phyloP scores from a whole-genome alignment of 2,329 filamentous ascomycete genomes.

The Cordyceps militaris region DNA sequence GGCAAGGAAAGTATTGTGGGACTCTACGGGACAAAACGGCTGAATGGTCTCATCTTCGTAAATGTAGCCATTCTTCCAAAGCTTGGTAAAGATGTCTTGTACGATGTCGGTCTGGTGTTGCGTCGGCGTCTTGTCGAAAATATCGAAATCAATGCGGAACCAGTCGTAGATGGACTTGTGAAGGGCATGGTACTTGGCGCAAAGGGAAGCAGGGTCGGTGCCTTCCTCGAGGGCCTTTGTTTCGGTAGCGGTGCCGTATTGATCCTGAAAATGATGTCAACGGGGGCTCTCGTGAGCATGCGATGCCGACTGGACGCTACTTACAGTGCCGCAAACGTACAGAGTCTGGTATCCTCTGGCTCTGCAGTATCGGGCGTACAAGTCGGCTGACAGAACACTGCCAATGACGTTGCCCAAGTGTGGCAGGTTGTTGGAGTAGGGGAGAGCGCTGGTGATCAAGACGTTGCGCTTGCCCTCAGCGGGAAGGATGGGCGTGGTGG shows the following conservation, averaged over 20 bases:
- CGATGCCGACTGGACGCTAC: background rate
- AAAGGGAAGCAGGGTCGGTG: slow-evolving; percentile 74
- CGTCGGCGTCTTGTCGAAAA: slow-evolving; percentile 90
- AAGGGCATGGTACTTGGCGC: slow-evolving; percentile 85
- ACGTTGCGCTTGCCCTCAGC: slow-evolving; percentile 74
- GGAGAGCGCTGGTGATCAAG: slow-evolving; percentile 84
- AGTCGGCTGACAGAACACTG: slow-evolving; percentile 81
- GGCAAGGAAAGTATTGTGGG: slow-evolving; percentile 70
- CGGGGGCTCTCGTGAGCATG: background rate
- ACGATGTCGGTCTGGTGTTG: slow-evolving; percentile 85
- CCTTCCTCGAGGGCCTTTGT: slow-evolving; percentile 90
- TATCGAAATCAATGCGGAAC: slow-evolving; percentile 93
- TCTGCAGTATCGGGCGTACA: slow-evolving; percentile 76
- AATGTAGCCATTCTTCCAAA: slow-evolving; percentile 83
- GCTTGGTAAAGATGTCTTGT: slow-evolving; percentile 79
- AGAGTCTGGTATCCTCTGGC: slow-evolving; percentile 72
- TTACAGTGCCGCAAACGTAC: slow-evolving; percentile 66
- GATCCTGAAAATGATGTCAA: slow-evolving; percentile 44
- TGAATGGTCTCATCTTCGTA: slow-evolving; percentile 83
- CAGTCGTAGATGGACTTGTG: slow-evolving; percentile 91
- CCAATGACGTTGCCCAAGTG: slow-evolving; percentile 88
- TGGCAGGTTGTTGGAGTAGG: slow-evolving; percentile 69
- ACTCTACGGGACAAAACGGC: slow-evolving; percentile 68
- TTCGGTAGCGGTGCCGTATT: slow-evolving; percentile 94
- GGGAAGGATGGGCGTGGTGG: slow-evolving; percentile 47